These are phyloP conservation scores for Eimeria maxima DNA, from an alignment of 169 alveolate genomes.

Conservation along the genomic window DNA sequence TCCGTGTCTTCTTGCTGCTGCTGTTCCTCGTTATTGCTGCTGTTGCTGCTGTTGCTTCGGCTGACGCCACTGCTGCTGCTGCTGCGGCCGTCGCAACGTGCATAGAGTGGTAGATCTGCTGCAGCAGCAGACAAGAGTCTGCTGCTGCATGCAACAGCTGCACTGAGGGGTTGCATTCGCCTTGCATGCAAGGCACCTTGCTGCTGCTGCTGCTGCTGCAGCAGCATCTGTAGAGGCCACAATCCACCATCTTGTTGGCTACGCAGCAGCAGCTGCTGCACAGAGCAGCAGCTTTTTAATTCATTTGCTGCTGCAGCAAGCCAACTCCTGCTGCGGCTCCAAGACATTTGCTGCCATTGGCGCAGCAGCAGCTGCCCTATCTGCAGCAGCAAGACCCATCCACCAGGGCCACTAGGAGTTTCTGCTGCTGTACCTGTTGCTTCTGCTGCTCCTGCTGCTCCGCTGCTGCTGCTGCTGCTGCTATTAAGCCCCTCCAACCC, in stretches of 20 bases:
- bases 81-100: slow-evolving; percentile 63
- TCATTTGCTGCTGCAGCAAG: slow-evolving; percentile 72
- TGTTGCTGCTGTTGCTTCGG: slow-evolving; percentile 51
- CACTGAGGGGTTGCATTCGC: slow-evolving; percentile 39
- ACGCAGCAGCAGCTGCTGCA: slow-evolving; percentile 31
- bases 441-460: slow-evolving; percentile 38
- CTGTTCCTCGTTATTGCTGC: slow-evolving; percentile 8
- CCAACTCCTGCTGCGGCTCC: slow-evolving; percentile 12
- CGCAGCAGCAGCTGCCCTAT: slow-evolving; percentile 48
- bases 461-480: slow-evolving; percentile 42
- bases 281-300: not conserved
- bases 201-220: slow-evolving; percentile 67
- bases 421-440: slow-evolving; percentile 43
- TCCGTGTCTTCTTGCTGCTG: slow-evolving; percentile 76
- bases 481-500: slow-evolving; percentile 29
- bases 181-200: not conserved
- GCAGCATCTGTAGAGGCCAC: slow-evolving; percentile 61
- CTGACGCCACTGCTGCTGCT: not conserved
- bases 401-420: slow-evolving; percentile 57
- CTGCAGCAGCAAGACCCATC: slow-evolving; percentile 69
- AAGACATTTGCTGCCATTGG: slow-evolving; percentile 15
- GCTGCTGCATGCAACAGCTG: slow-evolving; percentile 52
- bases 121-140: slow-evolving; percentile 77
- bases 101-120: slow-evolving; percentile 75
- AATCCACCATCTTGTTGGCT: not conserved